phyloP scores from a whole-genome alignment of 768 basidiomycete genomes.

The Hysterangium stoloniferum region DNA sequence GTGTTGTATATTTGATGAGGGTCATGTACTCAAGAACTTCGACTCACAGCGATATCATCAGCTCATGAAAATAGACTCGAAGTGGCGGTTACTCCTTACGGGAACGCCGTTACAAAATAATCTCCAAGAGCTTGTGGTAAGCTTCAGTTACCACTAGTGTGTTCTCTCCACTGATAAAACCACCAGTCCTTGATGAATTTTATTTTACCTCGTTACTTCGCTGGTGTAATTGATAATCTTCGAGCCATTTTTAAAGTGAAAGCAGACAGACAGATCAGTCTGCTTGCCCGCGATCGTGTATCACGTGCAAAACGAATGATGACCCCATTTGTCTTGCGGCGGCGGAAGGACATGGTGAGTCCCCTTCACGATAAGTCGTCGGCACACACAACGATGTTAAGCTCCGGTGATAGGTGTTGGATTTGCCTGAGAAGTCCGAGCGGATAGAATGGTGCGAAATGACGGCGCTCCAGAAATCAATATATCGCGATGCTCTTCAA shows the following conservation, averaged over 20 bases:
- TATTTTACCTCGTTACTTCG: slow-evolving; percentile 88
- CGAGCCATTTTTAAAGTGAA: slow-evolving; percentile 96
- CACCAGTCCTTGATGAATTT: slow-evolving; percentile 92
- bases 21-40: slow-evolving; percentile 95
- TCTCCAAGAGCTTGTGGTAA: slow-evolving; percentile 79
- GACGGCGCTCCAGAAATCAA: slow-evolving; percentile 71
- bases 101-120: slow-evolving; percentile 95
- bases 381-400: not conserved
- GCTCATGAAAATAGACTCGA: slow-evolving; percentile 74
- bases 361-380: not conserved
- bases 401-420: slow-evolving; percentile 60
- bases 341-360: slow-evolving; percentile 85
- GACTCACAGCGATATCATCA: slow-evolving; percentile 94
- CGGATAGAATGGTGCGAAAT: slow-evolving; percentile 94
- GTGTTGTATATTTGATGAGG: slow-evolving; percentile 95
- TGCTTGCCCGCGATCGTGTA: slow-evolving; percentile 89
- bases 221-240: slow-evolving; percentile 61
- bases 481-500: slow-evolving; percentile 81
- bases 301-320: slow-evolving; percentile 98
- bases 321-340: slow-evolving; percentile 96
- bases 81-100: slow-evolving; percentile 88
- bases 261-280: slow-evolving; percentile 80
- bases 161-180: slow-evolving; percentile 7
- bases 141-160: slow-evolving; percentile 22
- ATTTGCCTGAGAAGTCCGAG: slow-evolving; percentile 88